Conservation (phyloP, 2,329 filamentous ascomycete genomes). For the Metarhizium brunneum region DNA sequence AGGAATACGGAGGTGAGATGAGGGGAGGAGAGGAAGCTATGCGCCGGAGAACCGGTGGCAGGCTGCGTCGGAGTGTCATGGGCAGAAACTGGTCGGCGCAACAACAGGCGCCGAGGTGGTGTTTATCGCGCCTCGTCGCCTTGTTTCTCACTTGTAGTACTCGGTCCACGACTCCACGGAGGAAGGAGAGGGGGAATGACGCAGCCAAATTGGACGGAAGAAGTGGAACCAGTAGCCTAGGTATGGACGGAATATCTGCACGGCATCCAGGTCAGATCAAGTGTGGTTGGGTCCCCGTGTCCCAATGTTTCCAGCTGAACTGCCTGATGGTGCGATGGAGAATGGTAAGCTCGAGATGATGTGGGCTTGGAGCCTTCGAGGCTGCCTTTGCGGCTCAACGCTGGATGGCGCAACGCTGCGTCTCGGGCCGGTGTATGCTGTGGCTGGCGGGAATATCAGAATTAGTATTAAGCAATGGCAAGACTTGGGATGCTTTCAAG, state of each 20-base stretch:
- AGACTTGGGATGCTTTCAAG: no score
- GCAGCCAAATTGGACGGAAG: not conserved
- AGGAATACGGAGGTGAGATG: constrained; percentile 13
- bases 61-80: constrained; percentile 8
- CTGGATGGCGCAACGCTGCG: no score
- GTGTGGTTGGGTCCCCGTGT: no score
- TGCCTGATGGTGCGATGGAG: no score
- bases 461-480: not conserved
- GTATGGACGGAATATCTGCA: not conserved
- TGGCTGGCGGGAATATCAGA: no score
- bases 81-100: not conserved
- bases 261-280: not conserved
- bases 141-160: not conserved
- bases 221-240: not conserved
- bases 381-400: no score
- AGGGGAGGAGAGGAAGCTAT: constrained; percentile 12
- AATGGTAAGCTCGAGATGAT: no score
- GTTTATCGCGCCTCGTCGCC: not conserved
- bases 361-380: no score
- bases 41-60: constrained; percentile 12
- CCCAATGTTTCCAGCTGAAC: no score
- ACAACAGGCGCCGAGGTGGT: constrained; percentile 2
- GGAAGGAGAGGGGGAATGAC: not conserved
- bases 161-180: not conserved
- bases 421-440: no score